Evolutionary conservation across 139 green algal genomes (phyloP).

Genomic region (Haematococcus sp.): DNA sequence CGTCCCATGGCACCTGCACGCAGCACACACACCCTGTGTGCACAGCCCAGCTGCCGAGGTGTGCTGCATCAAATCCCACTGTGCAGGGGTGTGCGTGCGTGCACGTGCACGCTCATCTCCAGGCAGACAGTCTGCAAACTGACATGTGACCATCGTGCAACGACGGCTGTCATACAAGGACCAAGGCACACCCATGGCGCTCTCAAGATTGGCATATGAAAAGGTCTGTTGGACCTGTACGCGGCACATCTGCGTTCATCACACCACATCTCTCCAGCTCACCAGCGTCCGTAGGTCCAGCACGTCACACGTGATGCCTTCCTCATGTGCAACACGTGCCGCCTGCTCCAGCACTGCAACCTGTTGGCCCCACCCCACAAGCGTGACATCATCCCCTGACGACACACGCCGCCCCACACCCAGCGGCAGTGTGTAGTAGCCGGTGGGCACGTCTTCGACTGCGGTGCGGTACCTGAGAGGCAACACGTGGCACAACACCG

Average conservation of each 20-base stretch:
- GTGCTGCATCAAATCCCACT: no score
- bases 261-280: no score
- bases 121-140: no score
- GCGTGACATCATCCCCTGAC: conserved; percentile 78
- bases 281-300: conserved; percentile 85
- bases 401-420: conserved; percentile 58
- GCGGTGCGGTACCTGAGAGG: conserved; percentile 78
- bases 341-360: conserved; percentile 60
- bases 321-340: conserved; percentile 17
- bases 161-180: no score
- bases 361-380: conserved; percentile 93
- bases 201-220: no score
- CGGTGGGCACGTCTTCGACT: conserved; percentile 78
- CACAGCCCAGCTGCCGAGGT: no score
- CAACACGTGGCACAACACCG: not conserved
- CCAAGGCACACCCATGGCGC: no score
- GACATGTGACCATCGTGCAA: no score
- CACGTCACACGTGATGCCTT: conserved; percentile 58
- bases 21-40: conserved; percentile 16
- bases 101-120: conserved; percentile 21
- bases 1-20: conserved; percentile 51
- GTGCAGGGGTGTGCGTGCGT: no score
- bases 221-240: no score
- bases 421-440: conserved; percentile 72
- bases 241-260: no score